These are phyloP conservation scores for Claviceps humidiphila DNA, from an alignment of 2,329 filamentous ascomycete genomes.

Conservation along the genomic window DNA sequence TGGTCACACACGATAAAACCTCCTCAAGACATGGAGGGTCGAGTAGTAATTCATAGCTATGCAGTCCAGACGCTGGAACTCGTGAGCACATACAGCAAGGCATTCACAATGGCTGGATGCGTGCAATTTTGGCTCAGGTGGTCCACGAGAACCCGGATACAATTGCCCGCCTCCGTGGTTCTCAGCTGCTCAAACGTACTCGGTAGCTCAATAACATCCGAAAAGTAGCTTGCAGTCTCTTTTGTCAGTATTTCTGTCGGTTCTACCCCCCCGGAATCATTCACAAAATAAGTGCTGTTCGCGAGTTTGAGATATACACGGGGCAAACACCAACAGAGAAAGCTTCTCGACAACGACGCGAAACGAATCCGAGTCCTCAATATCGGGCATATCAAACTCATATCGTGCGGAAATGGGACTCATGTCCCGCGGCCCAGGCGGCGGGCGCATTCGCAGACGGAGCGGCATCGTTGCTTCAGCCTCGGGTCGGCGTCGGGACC, in stretches of 20 bases:
- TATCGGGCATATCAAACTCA: conserved; percentile 37
- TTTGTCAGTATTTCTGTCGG: neutral
- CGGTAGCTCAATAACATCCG: conserved; percentile 48
- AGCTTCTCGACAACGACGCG: conserved; percentile 54
- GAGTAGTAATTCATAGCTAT: neutral
- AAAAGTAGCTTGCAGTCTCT: conserved; percentile 40
- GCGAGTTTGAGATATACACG: neutral
- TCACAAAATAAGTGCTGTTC: no score
- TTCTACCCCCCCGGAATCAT: no score
- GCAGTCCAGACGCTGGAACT: neutral
- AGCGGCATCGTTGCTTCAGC: conserved; percentile 20
- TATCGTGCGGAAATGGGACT: conserved; percentile 22
- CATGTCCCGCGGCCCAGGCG: conserved; percentile 17
- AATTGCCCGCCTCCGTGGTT: conserved; percentile 49
- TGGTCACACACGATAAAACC: no score
- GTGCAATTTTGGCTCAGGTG: conserved; percentile 50
- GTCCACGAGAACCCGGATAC: conserved; percentile 44
- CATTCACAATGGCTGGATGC: conserved; percentile 59
- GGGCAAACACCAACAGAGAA: conserved; percentile 35
- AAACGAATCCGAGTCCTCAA: conserved; percentile 46
- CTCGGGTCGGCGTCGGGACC: no score
- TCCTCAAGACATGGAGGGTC: neutral
- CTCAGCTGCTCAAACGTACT: conserved; percentile 63
- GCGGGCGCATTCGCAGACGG: conserved; percentile 21
- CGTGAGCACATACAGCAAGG: conserved; percentile 47